Base-by-base conservation (phyloP, 2,329 filamentous ascomycete genomes). In the Ophiognomonia clavigignenti-juglandacearum region DNA sequence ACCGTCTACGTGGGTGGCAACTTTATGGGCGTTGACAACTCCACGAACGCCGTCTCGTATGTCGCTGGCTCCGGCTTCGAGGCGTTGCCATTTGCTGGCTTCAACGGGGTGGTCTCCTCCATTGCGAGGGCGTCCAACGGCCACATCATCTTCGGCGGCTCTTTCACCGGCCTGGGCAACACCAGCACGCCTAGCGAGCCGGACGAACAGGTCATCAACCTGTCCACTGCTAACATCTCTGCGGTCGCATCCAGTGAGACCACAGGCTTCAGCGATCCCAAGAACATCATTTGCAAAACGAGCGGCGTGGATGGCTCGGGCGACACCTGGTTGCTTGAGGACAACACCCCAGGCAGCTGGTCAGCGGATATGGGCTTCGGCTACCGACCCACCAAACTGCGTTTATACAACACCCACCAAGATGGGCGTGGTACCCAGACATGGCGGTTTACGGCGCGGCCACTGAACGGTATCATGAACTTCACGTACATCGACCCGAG, bases 391-490 rank as follows among this genome's bases (percentile, higher is more conserved):
- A 92, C 89, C 9, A 95, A 89, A 64, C 68, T 98, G 51, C 82
- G 89, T 45, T 71, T 98, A 20, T 89, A 86, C 73, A 98, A 98
- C 67, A 93, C 92, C 3, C 82, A 87, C 56, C 75, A 82, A 43
- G 82, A 93, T 57, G 89, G 87, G 43, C 83, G 90, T 54, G 91
- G 93, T 24, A 96, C 91, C 24, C 87, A 88, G 69, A 87, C 85
- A 0, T 98, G 88, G 70, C 82, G 90, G 48, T 95, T 89, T 61
- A 88, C 88, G 19, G 88, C 90, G 16, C 71, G 92, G 49, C 91
- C 92, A 5, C 81, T 92, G 59, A 84, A 87, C 53, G 93, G 93
- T 43, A 96, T 98, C 63, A 88, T 98, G 83, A 96, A 97, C 66
- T 77, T 98, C 60, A 95, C 90, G 31, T 97, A 93, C 58, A 83